phyloP scores from a whole-genome alignment of 192 early-diverging fungal genomes.

The Gonapodya prolifera region DNA sequence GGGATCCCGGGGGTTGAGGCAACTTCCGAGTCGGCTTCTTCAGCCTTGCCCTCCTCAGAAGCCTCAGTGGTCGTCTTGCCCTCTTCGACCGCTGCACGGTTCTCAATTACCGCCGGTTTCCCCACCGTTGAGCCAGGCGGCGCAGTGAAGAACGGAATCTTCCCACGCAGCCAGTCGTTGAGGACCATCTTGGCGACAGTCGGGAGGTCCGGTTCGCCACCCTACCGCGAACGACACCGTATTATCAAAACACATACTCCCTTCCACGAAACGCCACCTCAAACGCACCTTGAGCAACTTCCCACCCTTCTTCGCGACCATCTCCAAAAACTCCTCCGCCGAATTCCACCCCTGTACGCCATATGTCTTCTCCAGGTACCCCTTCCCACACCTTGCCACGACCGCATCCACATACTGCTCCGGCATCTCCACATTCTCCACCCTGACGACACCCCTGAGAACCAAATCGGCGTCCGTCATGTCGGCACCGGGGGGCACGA shows the following conservation, averaged over 20 bases:
- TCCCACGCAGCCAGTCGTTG: constrained; percentile 97
- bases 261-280: background rate
- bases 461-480: constrained; percentile 94
- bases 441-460: constrained; percentile 89
- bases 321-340: constrained; percentile 81
- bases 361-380: constrained; percentile 89
- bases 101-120: constrained; percentile 1
- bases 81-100: background rate
- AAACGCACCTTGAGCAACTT: constrained; percentile 67
- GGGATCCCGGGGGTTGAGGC: constrained; percentile 1
- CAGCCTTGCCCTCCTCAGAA: constrained; percentile 22
- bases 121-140: constrained; percentile 45
- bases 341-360: constrained; percentile 66
- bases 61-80: background rate
- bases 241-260: background rate
- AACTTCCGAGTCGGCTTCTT: constrained; percentile 31
- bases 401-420: constrained; percentile 85
- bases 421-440: constrained; percentile 77
- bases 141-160: constrained; percentile 84
- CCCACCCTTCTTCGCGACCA: constrained; percentile 75
- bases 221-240: constrained; percentile 24
- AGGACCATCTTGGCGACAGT: constrained; percentile 93
- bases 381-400: constrained; percentile 66
- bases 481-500: constrained; percentile 75
- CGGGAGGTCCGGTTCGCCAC: constrained; percentile 86